These are phyloP conservation scores for Hortiboletus campestris DNA, from an alignment of 768 basidiomycete species.

Conservation along the genomic window DNA sequence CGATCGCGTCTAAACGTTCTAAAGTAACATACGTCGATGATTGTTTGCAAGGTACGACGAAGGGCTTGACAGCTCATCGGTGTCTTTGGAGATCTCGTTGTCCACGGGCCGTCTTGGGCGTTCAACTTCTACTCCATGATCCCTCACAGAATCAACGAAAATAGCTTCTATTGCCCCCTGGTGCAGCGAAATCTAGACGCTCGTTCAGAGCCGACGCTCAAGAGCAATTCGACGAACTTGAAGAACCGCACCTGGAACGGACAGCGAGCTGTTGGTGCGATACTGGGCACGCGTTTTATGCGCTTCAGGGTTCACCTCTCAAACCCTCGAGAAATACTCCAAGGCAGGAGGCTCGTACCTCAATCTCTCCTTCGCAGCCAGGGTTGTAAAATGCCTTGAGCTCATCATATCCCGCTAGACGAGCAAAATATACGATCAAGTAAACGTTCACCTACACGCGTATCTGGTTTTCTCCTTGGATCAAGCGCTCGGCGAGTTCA, in stretches of 20 bases:
- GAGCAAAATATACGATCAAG: neutral
- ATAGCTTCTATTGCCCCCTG: conserved; percentile 43
- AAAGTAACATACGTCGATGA: conserved; percentile 20
- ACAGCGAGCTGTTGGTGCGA: conserved; percentile 60
- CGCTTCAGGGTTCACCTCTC: conserved; percentile 38
- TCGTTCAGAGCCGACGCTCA: neutral
- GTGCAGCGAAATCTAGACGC: conserved; percentile 33
- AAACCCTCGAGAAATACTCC: neutral
- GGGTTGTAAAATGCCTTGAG: conserved; percentile 76
- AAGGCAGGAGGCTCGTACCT: conserved; percentile 37
- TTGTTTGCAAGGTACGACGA: conserved; percentile 21
- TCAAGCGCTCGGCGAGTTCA: conserved; percentile 63
- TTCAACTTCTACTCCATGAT: conserved; percentile 35
- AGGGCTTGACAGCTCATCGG: conserved; percentile 34
- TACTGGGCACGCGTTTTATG: conserved; percentile 59
- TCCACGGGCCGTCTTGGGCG: conserved; percentile 33
- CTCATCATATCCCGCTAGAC: neutral
- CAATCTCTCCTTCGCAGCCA: conserved; percentile 53
- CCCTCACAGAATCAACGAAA: conserved; percentile 40
- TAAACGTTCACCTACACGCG: conserved; percentile 47
- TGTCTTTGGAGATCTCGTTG: conserved; percentile 36
- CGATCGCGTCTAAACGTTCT: conserved; percentile 24
- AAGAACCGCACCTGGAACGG: conserved; percentile 59
- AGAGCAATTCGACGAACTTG: neutral
- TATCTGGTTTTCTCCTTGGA: conserved; percentile 66